Base-by-base conservation (phyloP, 352 stramenopile species). In the Phytophthora crassamura region DNA sequence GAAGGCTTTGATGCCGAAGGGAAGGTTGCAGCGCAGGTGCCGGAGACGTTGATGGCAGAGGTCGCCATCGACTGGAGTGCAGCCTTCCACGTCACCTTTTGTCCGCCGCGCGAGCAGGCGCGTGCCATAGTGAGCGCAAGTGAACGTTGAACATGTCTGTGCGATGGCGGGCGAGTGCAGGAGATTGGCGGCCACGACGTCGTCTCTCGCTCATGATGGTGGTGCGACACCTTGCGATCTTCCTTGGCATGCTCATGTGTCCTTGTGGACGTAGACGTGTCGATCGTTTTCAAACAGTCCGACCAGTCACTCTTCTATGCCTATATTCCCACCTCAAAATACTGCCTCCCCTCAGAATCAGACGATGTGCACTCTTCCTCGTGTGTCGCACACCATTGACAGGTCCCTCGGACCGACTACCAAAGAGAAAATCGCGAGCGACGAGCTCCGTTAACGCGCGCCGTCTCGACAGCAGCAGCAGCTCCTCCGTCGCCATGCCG, bases 401-500 rank as follows among this genome's bases (percentile, higher is more conserved):
- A 2, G 20, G 58, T 65, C 58, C 57, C 41, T 28, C 38, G 45
- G 33, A 52, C 54, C 61, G 53, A 69, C 53, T 62, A 59, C 15
- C 33, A 32, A 22, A 59, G 39, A 33, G 30, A 68, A 38, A 59
- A 60, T 12, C 45, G 46, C 51, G 51, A 40, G 16, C 30, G 35
- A 66, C 35, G 33, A 43, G 22, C 57, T 36, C 49, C 18, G 33
- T 22, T 45, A 16, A 40, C 41, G 16, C 12, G 12, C 6, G 30
- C 34, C 22, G 33, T 30, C 14, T 33, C 25, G 20, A 9, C 30
- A 22, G 18, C 38, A 25, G 15, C 28, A 36, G 4, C 34, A 7
- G 15, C 28, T 33, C 16, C 40, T 9, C 20, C 42, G 40, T 42
- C 47, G 49, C 38, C 55, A 95, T 95, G 87, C 80, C 82, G 65